These are phyloP conservation scores for Kernera saxatilis DNA, from an alignment of 345 rosid genomes.

Conservation along the genomic window DNA sequence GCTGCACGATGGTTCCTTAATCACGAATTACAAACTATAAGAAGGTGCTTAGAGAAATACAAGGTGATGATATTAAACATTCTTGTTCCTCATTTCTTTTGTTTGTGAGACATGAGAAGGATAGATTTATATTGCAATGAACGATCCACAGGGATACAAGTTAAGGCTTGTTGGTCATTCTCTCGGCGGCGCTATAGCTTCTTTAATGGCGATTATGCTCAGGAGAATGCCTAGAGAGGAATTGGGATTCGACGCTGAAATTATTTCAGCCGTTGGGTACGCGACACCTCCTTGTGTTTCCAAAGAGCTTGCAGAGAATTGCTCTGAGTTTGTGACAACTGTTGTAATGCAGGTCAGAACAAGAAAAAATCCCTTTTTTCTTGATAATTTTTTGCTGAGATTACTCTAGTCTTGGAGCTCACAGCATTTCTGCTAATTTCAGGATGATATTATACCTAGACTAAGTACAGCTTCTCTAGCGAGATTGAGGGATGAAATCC, in stretches of 20 bases:
- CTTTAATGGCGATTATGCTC: slow-evolving; percentile 80
- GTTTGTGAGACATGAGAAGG: slow-evolving; percentile 3
- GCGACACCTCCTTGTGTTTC: slow-evolving; percentile 97
- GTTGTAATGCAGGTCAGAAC: slow-evolving; percentile 87
- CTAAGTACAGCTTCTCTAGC: slow-evolving; percentile 68
- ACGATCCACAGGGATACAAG: slow-evolving; percentile 71
- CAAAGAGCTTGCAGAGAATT: slow-evolving; percentile 76
- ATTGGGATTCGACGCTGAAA: slow-evolving; percentile 71
- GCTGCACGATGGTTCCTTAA: slow-evolving; percentile 94
- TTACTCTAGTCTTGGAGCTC: neutral
- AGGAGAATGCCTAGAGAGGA: slow-evolving; percentile 61
- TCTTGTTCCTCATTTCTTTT: neutral
- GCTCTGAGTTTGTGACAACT: slow-evolving; percentile 78
- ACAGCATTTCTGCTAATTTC: slow-evolving; percentile 5
- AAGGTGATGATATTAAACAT: slow-evolving; percentile 41
- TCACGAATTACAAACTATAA: slow-evolving; percentile 66
- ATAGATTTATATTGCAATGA: slow-evolving; percentile 29
- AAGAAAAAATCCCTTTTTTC: neutral
- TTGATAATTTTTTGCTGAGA: neutral
- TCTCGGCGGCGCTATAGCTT: slow-evolving; percentile 87
- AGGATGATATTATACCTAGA: slow-evolving; percentile 90
- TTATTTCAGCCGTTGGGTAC: slow-evolving; percentile 78
- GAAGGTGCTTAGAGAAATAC: slow-evolving; percentile 59
- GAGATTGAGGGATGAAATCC: slow-evolving; percentile 79
- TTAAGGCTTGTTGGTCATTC: slow-evolving; percentile 95